Evolutionary conservation across 345 rosid genomes (phyloP).

Genomic region (Erucastrum elatum): DNA sequence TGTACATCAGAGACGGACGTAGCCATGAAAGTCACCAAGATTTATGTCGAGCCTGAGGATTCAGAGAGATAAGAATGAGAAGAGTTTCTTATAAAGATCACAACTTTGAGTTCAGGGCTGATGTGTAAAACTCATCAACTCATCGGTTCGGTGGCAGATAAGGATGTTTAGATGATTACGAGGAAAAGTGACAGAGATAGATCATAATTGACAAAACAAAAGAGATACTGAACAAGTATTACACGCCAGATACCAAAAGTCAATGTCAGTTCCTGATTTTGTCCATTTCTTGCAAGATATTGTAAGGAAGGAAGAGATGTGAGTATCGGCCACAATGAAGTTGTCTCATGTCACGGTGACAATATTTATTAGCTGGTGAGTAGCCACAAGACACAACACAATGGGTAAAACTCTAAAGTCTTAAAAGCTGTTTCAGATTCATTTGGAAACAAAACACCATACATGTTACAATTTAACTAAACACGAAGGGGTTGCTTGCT

Average conservation of each 20-base stretch:
- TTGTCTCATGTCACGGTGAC: background rate
- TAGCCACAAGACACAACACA: constrained; percentile 30
- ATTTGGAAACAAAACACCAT: constrained; percentile 12
- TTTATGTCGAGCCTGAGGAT: constrained; percentile 9
- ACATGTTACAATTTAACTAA: constrained; percentile 14
- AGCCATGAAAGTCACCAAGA: constrained; percentile 46
- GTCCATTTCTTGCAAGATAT: background rate
- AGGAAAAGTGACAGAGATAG: background rate
- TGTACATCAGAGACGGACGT: constrained; percentile 38
- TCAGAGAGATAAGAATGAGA: background rate
- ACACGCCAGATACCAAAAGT: constrained; percentile 23
- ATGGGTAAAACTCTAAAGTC: background rate
- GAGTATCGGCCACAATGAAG: constrained; percentile 8
- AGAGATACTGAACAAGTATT: constrained; percentile 10
- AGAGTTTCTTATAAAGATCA: constrained; percentile 12
- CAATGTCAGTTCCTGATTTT: constrained; percentile 7
- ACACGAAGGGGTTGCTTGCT: constrained; percentile 17
- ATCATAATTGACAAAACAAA: background rate
- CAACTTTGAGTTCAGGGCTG: constrained; percentile 2
- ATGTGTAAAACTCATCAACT: constrained; percentile 5
- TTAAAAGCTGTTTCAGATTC: constrained; percentile 8
- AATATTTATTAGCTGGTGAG: background rate
- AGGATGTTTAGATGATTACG: constrained; percentile 24
- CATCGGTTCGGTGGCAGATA: constrained; percentile 4
- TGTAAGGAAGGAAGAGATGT: background rate